Evolutionary conservation across 2,329 filamentous ascomycete species (phyloP).

Genomic region (Epichloe baconii): DNA sequence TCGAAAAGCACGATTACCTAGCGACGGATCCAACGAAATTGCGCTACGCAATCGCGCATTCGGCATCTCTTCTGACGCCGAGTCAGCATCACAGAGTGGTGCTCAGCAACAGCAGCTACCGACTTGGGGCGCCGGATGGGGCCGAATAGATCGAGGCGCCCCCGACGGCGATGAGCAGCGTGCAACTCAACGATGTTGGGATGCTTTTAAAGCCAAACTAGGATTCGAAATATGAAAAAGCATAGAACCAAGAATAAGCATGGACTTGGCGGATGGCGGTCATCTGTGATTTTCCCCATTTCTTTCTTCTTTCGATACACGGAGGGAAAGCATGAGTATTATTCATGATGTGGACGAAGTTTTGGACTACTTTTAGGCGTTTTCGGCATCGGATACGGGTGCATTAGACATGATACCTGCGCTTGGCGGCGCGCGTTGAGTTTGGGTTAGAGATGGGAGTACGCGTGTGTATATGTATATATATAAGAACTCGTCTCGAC

Average conservation of each 20-base stretch:
- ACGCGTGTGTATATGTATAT: background rate
- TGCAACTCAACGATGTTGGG: constrained; percentile 22
- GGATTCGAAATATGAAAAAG: background rate
- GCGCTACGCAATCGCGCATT: constrained; percentile 15
- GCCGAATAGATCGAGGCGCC: constrained; percentile 17
- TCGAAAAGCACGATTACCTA: constrained; percentile 15
- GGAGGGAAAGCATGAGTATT: background rate
- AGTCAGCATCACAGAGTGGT: background rate
- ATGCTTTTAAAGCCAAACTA: constrained; percentile 12
- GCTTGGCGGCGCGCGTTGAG: background rate
- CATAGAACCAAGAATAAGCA: background rate
- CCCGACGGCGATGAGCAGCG: constrained; percentile 9
- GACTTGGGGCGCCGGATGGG: constrained; percentile 18
- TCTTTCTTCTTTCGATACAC: background rate
- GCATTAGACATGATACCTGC: constrained; percentile 6
- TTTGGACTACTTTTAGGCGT: background rate
- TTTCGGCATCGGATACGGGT: background rate
- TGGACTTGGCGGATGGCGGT: background rate
- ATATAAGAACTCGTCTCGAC: too few species aligned
- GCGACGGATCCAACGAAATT: constrained; percentile 18
- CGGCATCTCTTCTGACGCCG: background rate
- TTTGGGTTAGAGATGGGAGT: background rate
- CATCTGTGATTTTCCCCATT: background rate
- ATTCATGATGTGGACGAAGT: background rate
- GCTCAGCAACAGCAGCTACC: constrained; percentile 8